phyloP scores from a whole-genome alignment of 805 yeast species.

The Kluyveromyces siamensis region DNA sequence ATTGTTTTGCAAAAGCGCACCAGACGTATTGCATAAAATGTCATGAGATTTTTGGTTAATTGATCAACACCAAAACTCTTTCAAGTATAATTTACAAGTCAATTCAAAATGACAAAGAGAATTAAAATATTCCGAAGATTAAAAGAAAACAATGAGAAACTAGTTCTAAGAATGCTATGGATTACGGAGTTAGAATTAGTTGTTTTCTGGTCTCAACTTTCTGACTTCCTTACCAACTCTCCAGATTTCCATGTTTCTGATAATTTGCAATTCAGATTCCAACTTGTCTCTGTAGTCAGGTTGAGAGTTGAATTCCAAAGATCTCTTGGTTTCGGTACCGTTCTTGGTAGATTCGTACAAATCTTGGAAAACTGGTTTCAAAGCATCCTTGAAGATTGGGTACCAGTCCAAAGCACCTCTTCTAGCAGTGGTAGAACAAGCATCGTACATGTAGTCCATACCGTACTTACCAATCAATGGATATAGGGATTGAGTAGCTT shows the following conservation, averaged over 20 bases:
- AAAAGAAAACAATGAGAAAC: background rate
- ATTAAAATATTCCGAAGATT: background rate
- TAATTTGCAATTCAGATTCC: conserved; percentile 84
- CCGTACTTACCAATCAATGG: conserved; percentile 99
- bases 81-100: conserved; percentile 1
- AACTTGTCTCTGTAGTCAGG: conserved; percentile 95
- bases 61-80: background rate
- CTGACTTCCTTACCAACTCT: conserved; percentile 98
- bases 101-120: conserved; percentile 2
- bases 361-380: conserved; percentile 97
- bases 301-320: conserved; percentile 97
- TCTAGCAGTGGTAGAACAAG: conserved; percentile 99
- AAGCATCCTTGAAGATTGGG: conserved; percentile 96
- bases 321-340: conserved; percentile 97
- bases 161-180: background rate
- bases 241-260: conserved; percentile 99
- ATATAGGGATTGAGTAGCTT: conserved; percentile 98
- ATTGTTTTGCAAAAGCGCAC: background rate
- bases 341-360: conserved; percentile 90
- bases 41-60: background rate
- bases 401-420: conserved; percentile 99
- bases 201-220: conserved; percentile 99
- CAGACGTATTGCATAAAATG: background rate
- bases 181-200: conserved; percentile 35
- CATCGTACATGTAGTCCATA: conserved; percentile 99